A percentile compares a stretch with the other conserved stretches of the same genome.
Evolutionary conservation across 495 filamentous ascomycete genomes (phyloP).

Genomic region (Melanomma pulvis-pyrius): DNA sequence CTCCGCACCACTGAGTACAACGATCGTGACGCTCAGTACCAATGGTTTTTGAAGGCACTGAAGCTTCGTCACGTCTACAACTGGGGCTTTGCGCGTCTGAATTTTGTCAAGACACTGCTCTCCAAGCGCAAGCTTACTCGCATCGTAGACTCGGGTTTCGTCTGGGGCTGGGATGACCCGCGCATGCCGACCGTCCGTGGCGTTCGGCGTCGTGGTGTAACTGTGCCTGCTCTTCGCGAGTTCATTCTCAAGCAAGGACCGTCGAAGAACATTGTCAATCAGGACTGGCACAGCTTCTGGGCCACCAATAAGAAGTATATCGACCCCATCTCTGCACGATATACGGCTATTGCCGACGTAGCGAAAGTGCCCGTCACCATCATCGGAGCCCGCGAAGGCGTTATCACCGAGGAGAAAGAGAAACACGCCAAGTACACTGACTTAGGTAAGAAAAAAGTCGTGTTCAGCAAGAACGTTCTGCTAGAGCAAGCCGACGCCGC

Average conservation of each 20-base stretch:
- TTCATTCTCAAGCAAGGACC: conserved; percentile 94
- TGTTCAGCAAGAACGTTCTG: conserved; percentile 68
- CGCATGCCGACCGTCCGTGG: conserved; percentile 93
- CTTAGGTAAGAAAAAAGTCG: conserved; percentile 82
- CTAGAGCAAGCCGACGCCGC: conserved; percentile 87
- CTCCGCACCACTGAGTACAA: conserved; percentile 96
- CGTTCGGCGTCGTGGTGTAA: conserved; percentile 87
- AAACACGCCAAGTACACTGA: conserved; percentile 86
- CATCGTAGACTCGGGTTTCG: conserved; percentile 80
- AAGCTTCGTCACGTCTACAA: conserved; percentile 86
- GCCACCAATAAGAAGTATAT: conserved; percentile 95
- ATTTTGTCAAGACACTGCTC: conserved; percentile 87
- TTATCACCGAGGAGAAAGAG: conserved; percentile 73
- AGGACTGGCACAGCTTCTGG: conserved; percentile 93
- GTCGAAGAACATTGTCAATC: conserved; percentile 81
- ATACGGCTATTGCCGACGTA: conserved; percentile 75
- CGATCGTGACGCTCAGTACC: conserved; percentile 95
- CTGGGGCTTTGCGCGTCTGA: conserved; percentile 97
- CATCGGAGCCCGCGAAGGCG: conserved; percentile 65
- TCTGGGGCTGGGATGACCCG: conserved; percentile 94
- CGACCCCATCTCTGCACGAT: conserved; percentile 81
- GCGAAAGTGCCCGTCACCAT: conserved; percentile 69
- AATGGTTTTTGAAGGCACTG: conserved; percentile 89
- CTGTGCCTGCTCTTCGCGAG: conserved; percentile 81
- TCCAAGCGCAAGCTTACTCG: conserved; percentile 96